Evolutionary conservation across 495 filamentous ascomycete species (phyloP), one percentile per base, ranked within the genome.

Genomic region (Hyaloscypha variabilis): DNA sequence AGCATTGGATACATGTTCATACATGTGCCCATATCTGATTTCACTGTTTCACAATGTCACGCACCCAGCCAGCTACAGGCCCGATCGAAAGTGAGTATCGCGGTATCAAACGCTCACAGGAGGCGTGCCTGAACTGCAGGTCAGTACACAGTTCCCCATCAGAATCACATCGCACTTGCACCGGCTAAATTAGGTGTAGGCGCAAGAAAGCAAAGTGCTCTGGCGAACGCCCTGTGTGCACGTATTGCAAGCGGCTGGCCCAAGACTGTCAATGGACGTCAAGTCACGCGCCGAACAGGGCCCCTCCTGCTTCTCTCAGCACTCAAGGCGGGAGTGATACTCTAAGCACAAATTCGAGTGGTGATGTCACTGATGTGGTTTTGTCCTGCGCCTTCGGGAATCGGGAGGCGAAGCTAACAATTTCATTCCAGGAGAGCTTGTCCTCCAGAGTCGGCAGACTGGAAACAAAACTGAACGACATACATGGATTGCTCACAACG

Each of bases 201-300:
- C 68, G 72, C n/a, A 74, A 71, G 54, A 76, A 76, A 50, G 74
- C 71, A 0, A 76, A 73, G 62, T 76, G 74, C 56, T 73, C 74
- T 24, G 74, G 74, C n/a, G 74, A 76, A 25, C 70, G 69, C 8
- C 72, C 74, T 2, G 61, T 72, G 0, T 76, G 72, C 64, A 73
- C 52, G 8, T 69, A 74, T 56, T 76, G 74, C 53, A 68, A 67
- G 17, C 71, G 72, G 13, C 72, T 66, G 59, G 62, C 59, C 5
- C 60, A 70, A 0, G 34, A 53, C 19, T 76, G 74, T 46, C 52
- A 70, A 13, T 46, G 39, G 39, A 46, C 19, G 39, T 8, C 39
- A 46, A 46, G 39, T 19, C 8, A 46, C 19, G 39, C 10, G 10
- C 10, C 10, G 10, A 46, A 19, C 39, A 46, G 39, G 10, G 19